Conservation (phyloP, 225 moss, liverwort and hornwort species). For the Anthoceros angustus region DNA sequence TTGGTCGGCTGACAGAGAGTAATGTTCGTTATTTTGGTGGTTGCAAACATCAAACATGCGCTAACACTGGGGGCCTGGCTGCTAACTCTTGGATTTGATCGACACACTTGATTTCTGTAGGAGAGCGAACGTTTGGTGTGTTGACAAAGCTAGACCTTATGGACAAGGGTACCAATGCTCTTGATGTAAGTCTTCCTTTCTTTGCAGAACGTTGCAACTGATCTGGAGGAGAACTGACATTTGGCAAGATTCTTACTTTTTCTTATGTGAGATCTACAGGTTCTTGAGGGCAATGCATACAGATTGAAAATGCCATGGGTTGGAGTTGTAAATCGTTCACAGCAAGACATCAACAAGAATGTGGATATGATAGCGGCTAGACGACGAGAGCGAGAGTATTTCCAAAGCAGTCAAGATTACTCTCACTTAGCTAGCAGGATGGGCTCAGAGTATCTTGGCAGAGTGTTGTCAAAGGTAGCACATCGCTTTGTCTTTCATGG, state of each 20-base stretch:
- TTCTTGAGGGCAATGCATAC: constrained; percentile 1
- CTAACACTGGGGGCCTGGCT: not conserved
- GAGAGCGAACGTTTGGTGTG: constrained; percentile 2
- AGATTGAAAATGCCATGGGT: not conserved
- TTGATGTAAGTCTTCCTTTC: constrained; percentile 4
- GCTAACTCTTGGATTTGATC: not conserved
- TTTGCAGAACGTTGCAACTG: not conserved
- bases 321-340: not conserved
- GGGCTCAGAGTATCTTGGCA: constrained; percentile 4
- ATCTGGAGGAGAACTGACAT: not conserved
- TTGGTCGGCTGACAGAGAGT: too few relatives aligned
- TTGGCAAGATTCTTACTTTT: not conserved
- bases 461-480: not conserved
- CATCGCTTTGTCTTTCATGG: not conserved
- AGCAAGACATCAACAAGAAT: not conserved
- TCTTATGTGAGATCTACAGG: not conserved
- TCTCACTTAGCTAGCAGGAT: not conserved
- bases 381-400: not conserved
- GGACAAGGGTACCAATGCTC: not conserved
- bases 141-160: constrained; percentile 1
- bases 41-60: too few relatives aligned
- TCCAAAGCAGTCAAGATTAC: constrained; percentile 2
- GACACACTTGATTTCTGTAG: not conserved
- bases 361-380: not conserved
- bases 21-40: too few relatives aligned